Conservation (phyloP, 1,139 yeast genomes). For the Hansenula sp. region DNA sequence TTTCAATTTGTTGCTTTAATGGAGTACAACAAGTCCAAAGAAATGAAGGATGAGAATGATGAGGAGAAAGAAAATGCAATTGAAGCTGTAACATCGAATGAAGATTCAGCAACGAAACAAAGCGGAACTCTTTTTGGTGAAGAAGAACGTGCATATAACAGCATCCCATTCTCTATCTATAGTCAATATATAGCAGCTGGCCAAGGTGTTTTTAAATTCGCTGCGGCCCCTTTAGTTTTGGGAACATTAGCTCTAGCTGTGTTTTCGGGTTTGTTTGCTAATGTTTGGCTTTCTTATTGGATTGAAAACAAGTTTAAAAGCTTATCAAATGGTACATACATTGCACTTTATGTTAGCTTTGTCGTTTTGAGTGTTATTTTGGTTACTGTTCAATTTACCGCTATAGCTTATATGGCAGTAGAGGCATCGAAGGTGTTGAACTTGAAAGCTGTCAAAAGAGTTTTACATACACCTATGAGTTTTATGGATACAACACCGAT, state of each 20-base stretch:
- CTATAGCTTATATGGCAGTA: conserved; percentile 52
- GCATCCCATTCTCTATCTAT: conserved; percentile 40
- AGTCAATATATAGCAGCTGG: conserved; percentile 41
- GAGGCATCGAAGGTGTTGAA: conserved; percentile 36
- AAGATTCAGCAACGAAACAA: conserved; percentile 24
- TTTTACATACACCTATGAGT: conserved; percentile 75
- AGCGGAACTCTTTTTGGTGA: conserved; percentile 33
- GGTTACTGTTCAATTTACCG: conserved; percentile 46
- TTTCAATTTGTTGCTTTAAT: conserved; percentile 44
- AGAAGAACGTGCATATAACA: conserved; percentile 42
- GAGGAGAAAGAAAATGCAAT: conserved; percentile 21
- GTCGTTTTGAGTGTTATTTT: conserved; percentile 43
- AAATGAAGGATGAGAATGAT: conserved; percentile 23
- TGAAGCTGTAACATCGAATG: conserved; percentile 21
- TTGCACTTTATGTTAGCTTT: conserved; percentile 63
- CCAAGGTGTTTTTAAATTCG: conserved; percentile 37
- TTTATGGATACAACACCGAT: conserved; percentile 65
- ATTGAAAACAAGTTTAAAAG: conserved; percentile 48
- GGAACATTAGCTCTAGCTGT: conserved; percentile 38
- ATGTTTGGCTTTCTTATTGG: conserved; percentile 89
- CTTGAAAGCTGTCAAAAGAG: conserved; percentile 49
- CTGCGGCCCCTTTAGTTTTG: conserved; percentile 36
- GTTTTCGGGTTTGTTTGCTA: conserved; percentile 58
- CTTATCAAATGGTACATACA: conserved; percentile 52
- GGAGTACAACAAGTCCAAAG: conserved; percentile 34